phyloP scores from a whole-genome alignment of 1,139 yeast genomes.

The Kluyveromyces sp. region DNA sequence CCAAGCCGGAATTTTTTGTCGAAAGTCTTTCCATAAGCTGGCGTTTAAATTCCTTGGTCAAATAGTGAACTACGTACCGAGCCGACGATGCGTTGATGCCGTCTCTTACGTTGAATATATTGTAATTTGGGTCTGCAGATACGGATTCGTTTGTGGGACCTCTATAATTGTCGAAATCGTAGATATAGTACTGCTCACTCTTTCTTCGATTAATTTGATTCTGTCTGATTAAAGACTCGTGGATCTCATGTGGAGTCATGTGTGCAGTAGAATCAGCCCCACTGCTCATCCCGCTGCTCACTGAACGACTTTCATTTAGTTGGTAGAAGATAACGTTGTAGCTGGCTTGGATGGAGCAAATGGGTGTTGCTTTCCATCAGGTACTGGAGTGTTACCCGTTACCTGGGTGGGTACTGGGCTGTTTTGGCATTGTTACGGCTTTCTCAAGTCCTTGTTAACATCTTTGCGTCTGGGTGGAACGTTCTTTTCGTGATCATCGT shows the following conservation, averaged over 20 bases:
- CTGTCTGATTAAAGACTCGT: conserved; percentile 3
- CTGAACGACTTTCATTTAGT: neutral
- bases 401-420: neutral
- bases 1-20: conserved; percentile 7
- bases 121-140: conserved; percentile 15
- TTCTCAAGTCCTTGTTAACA: neutral
- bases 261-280: too few relatives aligned
- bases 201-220: conserved; percentile 2
- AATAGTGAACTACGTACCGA: conserved; percentile 28
- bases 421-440: conserved; percentile 1
- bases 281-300: neutral
- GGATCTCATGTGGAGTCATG: neutral
- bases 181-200: conserved; percentile 13
- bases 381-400: neutral
- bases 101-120: conserved; percentile 21
- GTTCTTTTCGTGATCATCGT: neutral
- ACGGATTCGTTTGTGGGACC: conserved; percentile 7
- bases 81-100: conserved; percentile 28
- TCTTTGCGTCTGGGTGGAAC: neutral
- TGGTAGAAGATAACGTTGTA: neutral
- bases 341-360: neutral
- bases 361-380: neutral
- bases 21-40: conserved; percentile 12
- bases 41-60: conserved; percentile 26
- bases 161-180: conserved; percentile 11